Evolutionary conservation across 2,329 filamentous ascomycete genomes (phyloP).

Genomic region (Fragosphaeria purpurea): DNA sequence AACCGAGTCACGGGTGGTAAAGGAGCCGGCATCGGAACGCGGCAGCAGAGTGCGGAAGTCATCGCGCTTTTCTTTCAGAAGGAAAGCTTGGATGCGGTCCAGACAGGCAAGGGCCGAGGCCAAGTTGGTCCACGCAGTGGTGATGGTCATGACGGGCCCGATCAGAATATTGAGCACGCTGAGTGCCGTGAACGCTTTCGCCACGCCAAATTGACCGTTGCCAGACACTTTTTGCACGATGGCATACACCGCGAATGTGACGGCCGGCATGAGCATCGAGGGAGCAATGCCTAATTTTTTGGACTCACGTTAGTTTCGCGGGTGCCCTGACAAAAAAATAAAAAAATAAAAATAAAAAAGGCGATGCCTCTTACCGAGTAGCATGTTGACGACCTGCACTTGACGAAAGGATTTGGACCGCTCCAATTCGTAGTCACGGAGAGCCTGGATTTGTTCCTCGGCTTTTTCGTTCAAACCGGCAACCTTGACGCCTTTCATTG

Average conservation of each 20-base stretch:
- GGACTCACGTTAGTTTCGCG: too few species aligned
- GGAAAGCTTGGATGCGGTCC: slow-evolving; percentile 11
- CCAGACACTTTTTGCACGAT: slow-evolving; percentile 9
- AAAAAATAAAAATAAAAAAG: too few species aligned
- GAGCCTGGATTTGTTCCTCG: slow-evolving; percentile 12
- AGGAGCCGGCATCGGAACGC: slow-evolving; percentile 4
- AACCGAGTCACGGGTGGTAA: slow-evolving; percentile 1
- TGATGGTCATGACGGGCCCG: slow-evolving; percentile 9
- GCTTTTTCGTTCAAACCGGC: slow-evolving; percentile 33
- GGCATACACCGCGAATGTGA: slow-evolving; percentile 10
- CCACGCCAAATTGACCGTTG: slow-evolving; percentile 9
- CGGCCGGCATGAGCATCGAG: slow-evolving; percentile 8
- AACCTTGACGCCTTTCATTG: slow-evolving; percentile 42
- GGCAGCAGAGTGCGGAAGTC: slow-evolving; percentile 9
- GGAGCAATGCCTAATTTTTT: slow-evolving; percentile 1
- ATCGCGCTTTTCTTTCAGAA: slow-evolving; percentile 9
- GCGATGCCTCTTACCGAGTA: slow-evolving; percentile 3
- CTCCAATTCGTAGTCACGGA: slow-evolving; percentile 9
- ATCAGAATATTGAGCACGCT: slow-evolving; percentile 10
- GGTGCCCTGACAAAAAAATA: too few species aligned
- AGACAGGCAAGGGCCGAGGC: slow-evolving; percentile 11
- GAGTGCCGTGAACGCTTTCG: slow-evolving; percentile 8
- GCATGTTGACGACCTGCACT: slow-evolving; percentile 4
- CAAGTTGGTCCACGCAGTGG: slow-evolving; percentile 8
- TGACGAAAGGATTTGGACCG: slow-evolving; percentile 7